phyloP scores from a whole-genome alignment of 768 basidiomycete genomes.

The Arthromyces matolae region DNA sequence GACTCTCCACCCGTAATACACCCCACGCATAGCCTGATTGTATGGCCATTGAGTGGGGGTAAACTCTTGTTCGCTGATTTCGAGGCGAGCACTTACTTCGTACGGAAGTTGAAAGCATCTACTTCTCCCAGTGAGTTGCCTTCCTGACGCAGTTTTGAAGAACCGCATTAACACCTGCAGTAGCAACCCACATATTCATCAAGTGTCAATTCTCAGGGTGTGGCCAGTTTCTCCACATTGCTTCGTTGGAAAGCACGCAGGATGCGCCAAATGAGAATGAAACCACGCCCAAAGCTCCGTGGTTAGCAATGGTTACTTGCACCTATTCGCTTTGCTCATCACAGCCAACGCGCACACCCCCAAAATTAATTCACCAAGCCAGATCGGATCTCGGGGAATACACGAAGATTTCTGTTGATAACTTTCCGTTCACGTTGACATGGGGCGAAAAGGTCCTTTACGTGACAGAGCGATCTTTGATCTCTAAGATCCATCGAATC shows the following conservation, averaged over 20 bases:
- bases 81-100: background rate
- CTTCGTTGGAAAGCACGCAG: background rate
- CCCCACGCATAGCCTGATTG: background rate
- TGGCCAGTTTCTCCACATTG: slow-evolving; percentile 1
- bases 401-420: background rate
- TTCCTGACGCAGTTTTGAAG: background rate
- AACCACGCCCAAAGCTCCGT: background rate
- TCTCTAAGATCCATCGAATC: background rate
- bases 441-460: background rate
- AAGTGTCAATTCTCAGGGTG: slow-evolving; percentile 2
- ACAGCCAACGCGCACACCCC: background rate
- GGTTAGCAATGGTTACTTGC: background rate
- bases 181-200: background rate
- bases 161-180: background rate
- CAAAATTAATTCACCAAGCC: background rate
- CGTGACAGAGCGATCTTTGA: slow-evolving; percentile 1
- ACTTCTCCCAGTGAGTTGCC: background rate
- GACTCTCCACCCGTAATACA: background rate
- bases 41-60: slow-evolving; percentile 3
- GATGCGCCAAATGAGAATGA: background rate
- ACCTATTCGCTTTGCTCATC: slow-evolving; percentile 2
- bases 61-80: slow-evolving; percentile 1
- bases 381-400: background rate
- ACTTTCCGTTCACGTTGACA: slow-evolving; percentile 2
- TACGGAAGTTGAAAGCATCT: slow-evolving; percentile 2